Conservation (phyloP, 2,329 filamentous ascomycete species). For the Apiospora arundinis region DNA sequence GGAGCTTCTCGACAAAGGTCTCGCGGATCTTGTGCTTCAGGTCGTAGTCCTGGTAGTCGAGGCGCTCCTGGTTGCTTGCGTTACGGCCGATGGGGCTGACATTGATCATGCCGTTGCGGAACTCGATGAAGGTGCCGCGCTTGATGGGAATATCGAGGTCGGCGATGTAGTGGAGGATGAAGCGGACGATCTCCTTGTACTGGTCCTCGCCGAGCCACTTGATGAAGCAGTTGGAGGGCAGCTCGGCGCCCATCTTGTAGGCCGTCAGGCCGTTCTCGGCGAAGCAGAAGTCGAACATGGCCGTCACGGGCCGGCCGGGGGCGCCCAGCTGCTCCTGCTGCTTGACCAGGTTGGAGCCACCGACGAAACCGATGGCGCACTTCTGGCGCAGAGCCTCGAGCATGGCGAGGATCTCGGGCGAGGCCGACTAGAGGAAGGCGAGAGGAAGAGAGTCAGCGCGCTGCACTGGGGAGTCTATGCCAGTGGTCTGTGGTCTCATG, state of each 20-base stretch:
- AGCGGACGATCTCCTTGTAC: constrained; percentile 80
- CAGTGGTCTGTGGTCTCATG: neutral
- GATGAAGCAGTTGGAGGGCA: constrained; percentile 88
- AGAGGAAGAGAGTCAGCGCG: constrained; percentile 17
- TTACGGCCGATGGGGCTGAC: constrained; percentile 86
- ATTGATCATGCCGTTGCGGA: constrained; percentile 92
- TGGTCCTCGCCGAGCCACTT: constrained; percentile 83
- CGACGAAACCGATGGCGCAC: constrained; percentile 89
- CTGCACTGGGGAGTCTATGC: neutral
- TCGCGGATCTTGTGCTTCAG: constrained; percentile 76
- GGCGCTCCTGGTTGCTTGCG: constrained; percentile 78
- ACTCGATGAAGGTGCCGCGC: constrained; percentile 85
- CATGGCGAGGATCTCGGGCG: constrained; percentile 82
- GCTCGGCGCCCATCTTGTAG: constrained; percentile 78
- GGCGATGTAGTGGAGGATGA: constrained; percentile 81
- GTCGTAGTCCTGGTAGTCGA: constrained; percentile 84
- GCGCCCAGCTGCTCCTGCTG: constrained; percentile 95
- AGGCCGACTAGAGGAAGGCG: constrained; percentile 59
- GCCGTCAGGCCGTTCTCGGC: constrained; percentile 95
- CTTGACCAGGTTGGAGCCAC: constrained; percentile 89
- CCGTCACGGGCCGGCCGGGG: constrained; percentile 70
- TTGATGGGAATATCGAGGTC: constrained; percentile 85
- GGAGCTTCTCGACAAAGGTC: constrained; percentile 77
- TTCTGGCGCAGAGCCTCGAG: constrained; percentile 84
- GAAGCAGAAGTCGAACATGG: constrained; percentile 97